Evolutionary conservation across 495 filamentous ascomycete genomes (phyloP).

Genomic region (Aspergillus bridgeri): DNA sequence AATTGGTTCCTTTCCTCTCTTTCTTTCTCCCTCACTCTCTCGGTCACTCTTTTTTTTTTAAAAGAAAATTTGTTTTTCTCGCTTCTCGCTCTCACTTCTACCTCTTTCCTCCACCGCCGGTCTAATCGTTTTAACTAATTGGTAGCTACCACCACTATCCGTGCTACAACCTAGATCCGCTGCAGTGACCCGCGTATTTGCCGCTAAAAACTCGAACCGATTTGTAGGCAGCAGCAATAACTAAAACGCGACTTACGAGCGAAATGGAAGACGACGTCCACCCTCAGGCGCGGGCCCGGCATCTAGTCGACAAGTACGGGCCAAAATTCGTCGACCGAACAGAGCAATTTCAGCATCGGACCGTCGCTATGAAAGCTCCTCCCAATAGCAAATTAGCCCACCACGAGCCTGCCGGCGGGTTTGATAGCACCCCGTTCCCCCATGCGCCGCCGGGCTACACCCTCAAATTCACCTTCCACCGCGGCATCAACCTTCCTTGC

Average conservation of each 20-base stretch:
- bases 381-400: constrained; percentile 15
- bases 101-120: background rate
- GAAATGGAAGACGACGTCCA: constrained; percentile 19
- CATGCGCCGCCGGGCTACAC: constrained; percentile 72
- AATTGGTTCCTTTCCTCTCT: too few species aligned
- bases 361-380: constrained; percentile 26
- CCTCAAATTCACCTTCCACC: constrained; percentile 79
- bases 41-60: constrained; percentile 4
- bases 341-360: constrained; percentile 55
- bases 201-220: background rate
- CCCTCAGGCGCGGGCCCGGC: constrained; percentile 20
- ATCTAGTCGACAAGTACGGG: constrained; percentile 34
- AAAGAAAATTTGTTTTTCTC: constrained; percentile 19
- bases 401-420: constrained; percentile 66
- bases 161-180: background rate
- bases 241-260: background rate
- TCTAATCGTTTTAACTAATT: background rate
- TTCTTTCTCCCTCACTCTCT: constrained; percentile 3
- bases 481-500: constrained; percentile 73
- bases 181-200: background rate
- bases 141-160: background rate
- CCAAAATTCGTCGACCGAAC: constrained; percentile 55
- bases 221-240: background rate
- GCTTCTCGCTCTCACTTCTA: constrained; percentile 11
- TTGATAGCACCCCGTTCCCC: constrained; percentile 73